Conservation (phyloP, 768 basidiomycete species). For the Lentinula guzmanii region DNA sequence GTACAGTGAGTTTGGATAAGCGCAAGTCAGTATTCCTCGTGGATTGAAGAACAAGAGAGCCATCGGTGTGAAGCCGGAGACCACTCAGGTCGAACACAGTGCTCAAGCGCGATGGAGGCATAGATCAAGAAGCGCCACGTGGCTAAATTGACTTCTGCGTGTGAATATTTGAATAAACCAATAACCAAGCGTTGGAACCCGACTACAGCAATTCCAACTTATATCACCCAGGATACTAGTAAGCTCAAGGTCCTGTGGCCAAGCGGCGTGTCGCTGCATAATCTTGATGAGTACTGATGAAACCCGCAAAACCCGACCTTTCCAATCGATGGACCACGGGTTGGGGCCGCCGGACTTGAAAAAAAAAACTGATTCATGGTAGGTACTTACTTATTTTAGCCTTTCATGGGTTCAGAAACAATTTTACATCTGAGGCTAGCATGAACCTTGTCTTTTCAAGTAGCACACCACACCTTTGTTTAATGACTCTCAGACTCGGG, state of each 20-base stretch:
- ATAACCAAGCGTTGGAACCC: no score
- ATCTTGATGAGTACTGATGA: neutral
- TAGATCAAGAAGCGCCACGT: neutral
- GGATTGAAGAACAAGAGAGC: slow-evolving; percentile 36
- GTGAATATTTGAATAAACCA: no score
- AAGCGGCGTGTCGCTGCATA: no score
- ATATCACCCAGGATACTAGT: no score
- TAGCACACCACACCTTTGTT: neutral
- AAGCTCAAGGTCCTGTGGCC: no score
- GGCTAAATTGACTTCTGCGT: neutral
- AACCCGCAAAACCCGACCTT: neutral
- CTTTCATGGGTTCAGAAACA: neutral
- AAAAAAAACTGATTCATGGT: neutral
- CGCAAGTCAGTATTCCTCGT: slow-evolving; percentile 5
- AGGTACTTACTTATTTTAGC: neutral
- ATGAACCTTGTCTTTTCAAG: neutral
- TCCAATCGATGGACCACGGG: neutral
- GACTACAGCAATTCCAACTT: no score
- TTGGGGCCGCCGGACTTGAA: neutral
- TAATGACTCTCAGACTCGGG: neutral
- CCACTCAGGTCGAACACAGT: slow-evolving; percentile 46
- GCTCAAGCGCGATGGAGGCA: slow-evolving; percentile 15
- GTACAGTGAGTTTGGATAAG: slow-evolving; percentile 18
- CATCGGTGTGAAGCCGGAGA: slow-evolving; percentile 44
- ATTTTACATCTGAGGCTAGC: neutral